Evolutionary conservation across 192 early-diverging fungal genomes (phyloP), one percentile per base, ranked within the genome.

Genomic region (Obelidium mucronatum): DNA sequence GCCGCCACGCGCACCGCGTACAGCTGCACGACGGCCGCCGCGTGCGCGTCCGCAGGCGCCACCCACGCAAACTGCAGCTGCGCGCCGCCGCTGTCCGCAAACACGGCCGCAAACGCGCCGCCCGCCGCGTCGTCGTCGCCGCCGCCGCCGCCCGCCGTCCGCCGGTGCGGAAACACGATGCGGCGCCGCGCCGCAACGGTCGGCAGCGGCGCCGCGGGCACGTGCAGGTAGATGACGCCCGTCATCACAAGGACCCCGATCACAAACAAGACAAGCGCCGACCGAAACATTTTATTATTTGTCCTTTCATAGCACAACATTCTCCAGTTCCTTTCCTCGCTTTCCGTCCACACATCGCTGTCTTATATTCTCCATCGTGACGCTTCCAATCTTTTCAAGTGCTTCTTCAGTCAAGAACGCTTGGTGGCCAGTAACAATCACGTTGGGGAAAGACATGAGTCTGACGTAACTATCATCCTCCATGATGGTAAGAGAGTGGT

Each of bases 341-440:
- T 84, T 85, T 8, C 76, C 70, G 17, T 75, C 80, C 2, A 77
- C 54, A 31, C 67, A 37, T 40, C 62, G 82, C 69, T 83, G 73
- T 24, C 24, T 8, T 6, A 86, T 55, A 53, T 86, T 86, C n/a
- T 53, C 22, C 56, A 85, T 64, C 2, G 85, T 85, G 2, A 78
- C 78, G 4, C 36, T 24, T 13, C 80, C 80, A 44, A 86, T 85
- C 60, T 52, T 64, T n/a, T 73, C 51, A 60, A 86, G 60, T 22
- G 85, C 85, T 56, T 86, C 85, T 26, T 76, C 68, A 1, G 84
- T 86, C 74, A 86, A 62, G 55, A 86, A 86, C 17, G 84, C 85
- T 70, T 87, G 85, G 65, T 87, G 85, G 0, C 77, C 66, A 1
- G 85, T 86, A 0, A 87, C 76, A 35, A 87, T 70, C 2, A 87